Percentiles rank a stretch among this genome's conserved stretches.
phyloP scores from a whole-genome alignment of 1,284 basidiomycete genomes.

The Marasmius oreades region DNA sequence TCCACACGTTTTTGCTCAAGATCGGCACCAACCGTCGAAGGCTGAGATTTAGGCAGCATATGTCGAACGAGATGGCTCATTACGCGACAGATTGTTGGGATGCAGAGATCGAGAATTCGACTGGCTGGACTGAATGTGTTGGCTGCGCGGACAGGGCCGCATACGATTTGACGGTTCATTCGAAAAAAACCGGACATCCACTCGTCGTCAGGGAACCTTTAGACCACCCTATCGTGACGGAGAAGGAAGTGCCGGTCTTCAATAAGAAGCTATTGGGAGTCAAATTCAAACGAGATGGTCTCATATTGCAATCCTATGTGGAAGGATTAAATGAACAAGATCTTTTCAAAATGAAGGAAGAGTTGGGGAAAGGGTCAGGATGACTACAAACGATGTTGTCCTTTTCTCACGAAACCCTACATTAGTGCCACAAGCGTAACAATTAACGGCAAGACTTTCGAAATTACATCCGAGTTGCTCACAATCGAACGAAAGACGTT shows the following conservation, averaged over 20 bases:
- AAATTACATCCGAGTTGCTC: constrained; percentile 71
- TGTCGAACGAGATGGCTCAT: constrained; percentile 96
- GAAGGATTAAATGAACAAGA: constrained; percentile 67
- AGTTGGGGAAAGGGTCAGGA: constrained; percentile 70
- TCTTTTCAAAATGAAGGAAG: constrained; percentile 68
- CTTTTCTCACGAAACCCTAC: not conserved
- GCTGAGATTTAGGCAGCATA: constrained; percentile 94
- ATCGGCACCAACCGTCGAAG: constrained; percentile 87
- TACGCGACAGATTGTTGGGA: constrained; percentile 99
- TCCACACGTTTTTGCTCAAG: constrained; percentile 87
- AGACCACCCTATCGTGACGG: constrained; percentile 66
- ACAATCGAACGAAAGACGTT: constrained; percentile 84
- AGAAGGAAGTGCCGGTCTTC: constrained; percentile 76
- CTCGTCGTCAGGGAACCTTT: constrained; percentile 84
- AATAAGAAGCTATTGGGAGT: constrained; percentile 91
- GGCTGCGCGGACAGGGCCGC: constrained; percentile 99
- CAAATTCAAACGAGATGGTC: constrained; percentile 86
- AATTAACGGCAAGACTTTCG: constrained; percentile 10
- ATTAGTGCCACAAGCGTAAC: constrained; percentile 7
- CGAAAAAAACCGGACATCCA: constrained; percentile 62
- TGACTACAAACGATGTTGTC: not conserved
- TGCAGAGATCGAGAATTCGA: constrained; percentile 93
- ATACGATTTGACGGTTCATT: constrained; percentile 78
- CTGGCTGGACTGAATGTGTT: constrained; percentile 98
- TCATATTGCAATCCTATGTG: constrained; percentile 68